Base-by-base conservation (phyloP, 179 eudicot genomes). In the Gypsophila paniculata region DNA sequence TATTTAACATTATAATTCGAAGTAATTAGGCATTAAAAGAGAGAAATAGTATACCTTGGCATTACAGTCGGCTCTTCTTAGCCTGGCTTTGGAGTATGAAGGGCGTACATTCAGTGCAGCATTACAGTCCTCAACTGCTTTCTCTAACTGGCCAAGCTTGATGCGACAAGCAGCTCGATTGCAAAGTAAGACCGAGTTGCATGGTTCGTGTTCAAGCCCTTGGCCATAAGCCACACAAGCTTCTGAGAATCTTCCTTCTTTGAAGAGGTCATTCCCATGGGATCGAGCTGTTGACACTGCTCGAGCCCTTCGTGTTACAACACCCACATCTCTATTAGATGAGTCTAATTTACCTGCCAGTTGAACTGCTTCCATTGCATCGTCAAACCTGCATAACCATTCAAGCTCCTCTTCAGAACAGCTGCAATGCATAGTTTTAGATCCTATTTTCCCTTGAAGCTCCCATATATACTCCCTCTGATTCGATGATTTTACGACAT, bases 121-220 rank as follows among this genome's bases (percentile, higher is more conserved):
- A 10, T 71, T 78, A 58, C 82, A 83, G 75, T 83, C 86, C 65
- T 81, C 86, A 7, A 78, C 19, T 26, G 86, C 86, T 58, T 78
- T 81, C 75, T 83, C 84, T 67, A 64, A 76, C 62, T 78, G 80
- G 12, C 84, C 48, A 6, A 83, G 78, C 66, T 76, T 83, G 75
- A 74, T 67, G 8, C 79, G 72, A 79, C 84, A 81, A 49, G 84
- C 80, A 51, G 86, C 86, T 61, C 86, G 80, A 65, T 83, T 83
- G 57, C 84, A 83, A 54, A 83, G 77, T 71, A 81, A 74, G 26
- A 83, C 73, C 0, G 86, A 78, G 75, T 83, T 83, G 74, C 76
- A 68, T 6, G 86, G 84, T 58, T 83, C 86, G 62, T 81, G 84
- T 68, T 83, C 84, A 36, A 83, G 82, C 22, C 86, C 86, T 44